Evolutionary conservation across 768 basidiomycete species (phyloP).

Genomic region (Tulasnella sp.): DNA sequence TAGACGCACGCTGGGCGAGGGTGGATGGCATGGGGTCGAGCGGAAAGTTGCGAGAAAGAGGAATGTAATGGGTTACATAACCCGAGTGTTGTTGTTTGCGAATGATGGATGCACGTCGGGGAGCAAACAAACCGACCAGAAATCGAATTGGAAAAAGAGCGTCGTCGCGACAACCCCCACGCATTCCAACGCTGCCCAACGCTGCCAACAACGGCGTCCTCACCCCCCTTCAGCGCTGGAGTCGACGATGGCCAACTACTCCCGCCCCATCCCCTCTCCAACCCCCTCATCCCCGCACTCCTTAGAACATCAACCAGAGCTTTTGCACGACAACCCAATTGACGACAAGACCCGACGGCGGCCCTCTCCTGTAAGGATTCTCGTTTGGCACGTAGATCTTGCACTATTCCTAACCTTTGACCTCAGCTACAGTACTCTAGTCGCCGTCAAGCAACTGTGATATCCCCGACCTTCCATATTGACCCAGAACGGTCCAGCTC

Average conservation of each 20-base stretch:
- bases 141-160: too few relatives aligned
- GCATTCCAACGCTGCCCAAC: not conserved
- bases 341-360: conserved; percentile 7
- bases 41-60: not conserved
- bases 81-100: not conserved
- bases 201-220: not conserved
- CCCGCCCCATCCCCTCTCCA: not conserved
- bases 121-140: not conserved
- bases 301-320: conserved; percentile 4
- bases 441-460: not conserved
- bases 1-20: not conserved
- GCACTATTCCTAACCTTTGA: not conserved
- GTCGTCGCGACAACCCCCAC: too few relatives aligned
- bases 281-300: not conserved
- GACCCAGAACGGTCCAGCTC: conserved; percentile 16
- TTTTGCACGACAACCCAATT: conserved; percentile 11
- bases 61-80: not conserved
- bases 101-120: not conserved
- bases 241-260: not conserved
- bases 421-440: not conserved
- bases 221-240: not conserved
- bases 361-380: not conserved
- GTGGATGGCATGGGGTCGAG: not conserved
- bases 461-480: conserved; percentile 15
- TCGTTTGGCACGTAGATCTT: not conserved